A percentile compares a stretch with the other conserved stretches of the same genome.
These are phyloP conservation scores for Heliamphora exappendiculata DNA, from an alignment of 148 eudicot genomes.

Conservation along the genomic window DNA sequence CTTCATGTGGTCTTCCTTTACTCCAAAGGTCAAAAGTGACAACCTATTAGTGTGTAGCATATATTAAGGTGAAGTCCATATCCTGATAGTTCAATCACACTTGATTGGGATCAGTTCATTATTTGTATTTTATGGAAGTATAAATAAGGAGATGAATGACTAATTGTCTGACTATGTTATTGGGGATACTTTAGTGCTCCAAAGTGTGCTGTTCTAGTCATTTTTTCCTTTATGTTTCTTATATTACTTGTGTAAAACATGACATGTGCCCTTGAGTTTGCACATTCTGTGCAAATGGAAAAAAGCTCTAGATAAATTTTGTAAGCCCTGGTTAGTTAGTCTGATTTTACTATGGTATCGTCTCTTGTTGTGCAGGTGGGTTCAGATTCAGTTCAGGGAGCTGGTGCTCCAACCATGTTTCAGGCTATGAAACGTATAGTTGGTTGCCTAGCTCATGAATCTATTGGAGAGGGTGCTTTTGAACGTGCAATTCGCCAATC, in stretches of 20 bases:
- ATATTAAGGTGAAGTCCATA: background rate
- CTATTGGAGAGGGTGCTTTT: constrained; percentile 53
- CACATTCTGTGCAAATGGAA: background rate
- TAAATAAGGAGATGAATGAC: background rate
- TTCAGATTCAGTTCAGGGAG: constrained; percentile 88
- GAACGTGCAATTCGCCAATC: constrained; percentile 80
- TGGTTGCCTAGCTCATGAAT: constrained; percentile 54
- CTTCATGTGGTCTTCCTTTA: background rate
- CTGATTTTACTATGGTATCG: background rate
- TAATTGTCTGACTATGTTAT: background rate
- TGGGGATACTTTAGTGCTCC: background rate
- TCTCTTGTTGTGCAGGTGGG: constrained; percentile 58
- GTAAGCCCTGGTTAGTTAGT: background rate
- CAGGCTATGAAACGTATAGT: constrained; percentile 84
- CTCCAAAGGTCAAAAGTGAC: background rate
- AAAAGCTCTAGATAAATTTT: background rate
- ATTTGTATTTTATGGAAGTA: background rate
- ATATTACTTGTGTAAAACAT: background rate
- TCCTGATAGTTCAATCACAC: background rate
- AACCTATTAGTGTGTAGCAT: background rate
- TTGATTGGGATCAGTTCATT: background rate
- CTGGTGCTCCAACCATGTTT: constrained; percentile 98
- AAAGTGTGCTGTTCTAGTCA: background rate
- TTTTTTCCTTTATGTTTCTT: background rate
- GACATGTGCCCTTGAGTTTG: background rate